phyloP scores from a whole-genome alignment of 75 land plant species.

The Ceratopteris richardii region DNA sequence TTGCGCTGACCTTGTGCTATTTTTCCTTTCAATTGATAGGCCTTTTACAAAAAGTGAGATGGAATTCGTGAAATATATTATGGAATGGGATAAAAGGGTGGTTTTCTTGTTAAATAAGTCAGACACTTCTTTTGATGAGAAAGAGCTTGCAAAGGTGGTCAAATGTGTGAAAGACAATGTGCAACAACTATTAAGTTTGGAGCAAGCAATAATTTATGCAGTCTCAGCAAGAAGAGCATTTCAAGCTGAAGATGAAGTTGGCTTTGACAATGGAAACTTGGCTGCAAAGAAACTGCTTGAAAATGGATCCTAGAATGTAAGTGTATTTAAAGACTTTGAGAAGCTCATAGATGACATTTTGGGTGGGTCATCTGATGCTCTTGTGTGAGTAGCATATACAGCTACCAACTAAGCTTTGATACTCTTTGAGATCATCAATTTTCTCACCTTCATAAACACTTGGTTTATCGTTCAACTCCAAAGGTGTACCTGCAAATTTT shows the following conservation, averaged over 20 bases:
- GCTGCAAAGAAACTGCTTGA: slow-evolving; percentile 14
- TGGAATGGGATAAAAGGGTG: slow-evolving; percentile 86
- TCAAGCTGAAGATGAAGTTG: slow-evolving; percentile 55
- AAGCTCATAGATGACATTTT: slow-evolving; percentile 61
- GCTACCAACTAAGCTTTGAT: no score
- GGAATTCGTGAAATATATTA: slow-evolving; percentile 73
- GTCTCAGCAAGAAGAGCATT: slow-evolving; percentile 82
- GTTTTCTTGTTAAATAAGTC: slow-evolving; percentile 88
- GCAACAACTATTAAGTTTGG: slow-evolving; percentile 55
- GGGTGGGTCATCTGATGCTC: slow-evolving; percentile 66
- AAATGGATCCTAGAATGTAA: slow-evolving; percentile 35
- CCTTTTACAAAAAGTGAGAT: slow-evolving; percentile 99
- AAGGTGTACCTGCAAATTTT: no score
- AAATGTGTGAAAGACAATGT: slow-evolving; percentile 68
- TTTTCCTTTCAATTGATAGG: slow-evolving; percentile 88
- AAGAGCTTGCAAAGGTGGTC: slow-evolving; percentile 80
- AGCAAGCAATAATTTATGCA: slow-evolving; percentile 55
- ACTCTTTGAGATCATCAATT: slow-evolving; percentile 50
- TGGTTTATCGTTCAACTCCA: no score
- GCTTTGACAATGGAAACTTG: slow-evolving; percentile 12
- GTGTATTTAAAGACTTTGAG: slow-evolving; percentile 63
- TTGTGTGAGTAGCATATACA: slow-evolving; percentile 71
- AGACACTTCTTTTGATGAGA: slow-evolving; percentile 50
- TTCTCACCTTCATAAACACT: no score
- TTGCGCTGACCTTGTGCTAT: slow-evolving; percentile 85